A percentile compares a stretch with the other conserved stretches of the same genome.
Conservation (phyloP, 225 moss, liverwort and hornwort genomes). For the Asterella californica region DNA sequence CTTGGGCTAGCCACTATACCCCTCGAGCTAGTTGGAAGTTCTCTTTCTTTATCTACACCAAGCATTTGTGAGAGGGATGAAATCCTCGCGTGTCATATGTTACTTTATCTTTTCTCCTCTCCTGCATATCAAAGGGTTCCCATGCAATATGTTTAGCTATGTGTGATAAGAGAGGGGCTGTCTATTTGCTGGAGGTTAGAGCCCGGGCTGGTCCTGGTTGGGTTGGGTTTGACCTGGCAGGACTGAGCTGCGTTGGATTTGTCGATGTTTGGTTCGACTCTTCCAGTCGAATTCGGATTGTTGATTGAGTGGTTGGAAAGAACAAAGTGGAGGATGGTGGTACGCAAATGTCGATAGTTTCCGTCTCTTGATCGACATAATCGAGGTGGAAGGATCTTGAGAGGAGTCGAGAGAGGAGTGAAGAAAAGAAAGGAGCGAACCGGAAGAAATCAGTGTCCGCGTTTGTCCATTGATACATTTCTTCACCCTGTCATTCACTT, state of each 20-base stretch:
- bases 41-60: no score
- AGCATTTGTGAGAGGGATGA: no score
- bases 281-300: not conserved
- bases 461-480: not conserved
- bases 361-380: not conserved
- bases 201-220: not conserved
- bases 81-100: no score
- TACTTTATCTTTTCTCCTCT: no score
- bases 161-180: not conserved
- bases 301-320: not conserved
- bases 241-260: not conserved
- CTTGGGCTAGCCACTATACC: no score
- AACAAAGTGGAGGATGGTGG: not conserved
- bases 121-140: no score
- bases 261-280: no score
- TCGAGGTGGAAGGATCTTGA: constrained; percentile 2
- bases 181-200: not conserved
- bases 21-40: no score
- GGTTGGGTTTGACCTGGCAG: not conserved
- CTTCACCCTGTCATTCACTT: not conserved
- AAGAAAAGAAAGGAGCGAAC: not conserved
- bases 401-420: not conserved
- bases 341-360: constrained; percentile 5
- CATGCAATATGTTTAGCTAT: no score
- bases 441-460: not conserved